Base-by-base conservation (phyloP, 2,329 filamentous ascomycete genomes). In the Tolypocladium guangdongense region DNA sequence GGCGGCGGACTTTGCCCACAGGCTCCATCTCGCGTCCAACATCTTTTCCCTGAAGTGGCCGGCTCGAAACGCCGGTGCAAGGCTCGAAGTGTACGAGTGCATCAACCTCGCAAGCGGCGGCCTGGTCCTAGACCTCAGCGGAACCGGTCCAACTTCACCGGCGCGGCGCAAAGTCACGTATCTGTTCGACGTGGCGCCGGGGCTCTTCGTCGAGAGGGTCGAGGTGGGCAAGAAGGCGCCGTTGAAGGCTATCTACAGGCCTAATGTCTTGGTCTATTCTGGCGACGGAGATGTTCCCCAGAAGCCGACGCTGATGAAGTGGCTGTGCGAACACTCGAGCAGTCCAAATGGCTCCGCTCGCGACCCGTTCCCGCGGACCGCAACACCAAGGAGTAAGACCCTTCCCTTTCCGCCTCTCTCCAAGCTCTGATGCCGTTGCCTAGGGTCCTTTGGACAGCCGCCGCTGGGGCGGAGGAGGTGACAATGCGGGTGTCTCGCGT, bases 11-110 rank as follows among this genome's bases (percentile, higher is more conserved):
- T 64, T 71, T 53, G 67, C 64, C 2, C 68, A 71, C 52, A 62
- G 60, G 49, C 60, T 71, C n/a, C 68, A 71, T 24, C 59, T 69
- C 7, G 64, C 68, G 5, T 56, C 63, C 20, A 67, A 60, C 49
- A 57, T 69, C 33, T 71, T 61, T 55, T 68, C 67, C 14, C 57
- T 71, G 30, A 71, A 70, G 45, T 71, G 68, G 68, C 67, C 68
- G 8, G 65, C 67, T 38, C 63, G 67, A 36, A 68, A 62, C 30
- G 68, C 68, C 1, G 59, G 65, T n/a, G 59, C 65, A 12, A 64
- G 68, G 35, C 55, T 71, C 2, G 68, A 71, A 52, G 64, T 67
- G 11, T 71, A 71, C 52, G 68, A 71, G 48, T 71, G 68, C 51
- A 56, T 66, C 49, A 66, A 71, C 50, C 60, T 71, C 33, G 66